These are phyloP conservation scores for Cystobasidium onofrii DNA, from an alignment of 768 basidiomycete species.

Conservation along the genomic window DNA sequence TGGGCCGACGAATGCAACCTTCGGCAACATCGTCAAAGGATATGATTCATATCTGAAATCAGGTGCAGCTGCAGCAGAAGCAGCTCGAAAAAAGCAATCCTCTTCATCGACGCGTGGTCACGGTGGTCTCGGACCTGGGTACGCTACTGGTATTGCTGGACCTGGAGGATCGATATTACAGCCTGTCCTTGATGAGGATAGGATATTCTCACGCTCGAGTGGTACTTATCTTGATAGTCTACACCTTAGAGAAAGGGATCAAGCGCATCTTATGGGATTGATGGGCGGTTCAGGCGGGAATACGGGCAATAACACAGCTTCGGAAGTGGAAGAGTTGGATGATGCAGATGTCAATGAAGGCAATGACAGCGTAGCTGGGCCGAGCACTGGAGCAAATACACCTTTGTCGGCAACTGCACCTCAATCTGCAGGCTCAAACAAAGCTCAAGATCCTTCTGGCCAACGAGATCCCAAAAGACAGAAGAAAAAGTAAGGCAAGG, in stretches of 20 bases:
- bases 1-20: neutral
- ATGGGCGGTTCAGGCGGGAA: neutral
- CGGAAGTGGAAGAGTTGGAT: neutral
- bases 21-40: conserved; percentile 35
- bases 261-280: neutral
- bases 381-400: neutral
- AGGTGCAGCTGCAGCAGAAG: neutral
- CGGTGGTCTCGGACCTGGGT: neutral
- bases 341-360: neutral
- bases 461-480: conserved; percentile 8
- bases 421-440: neutral
- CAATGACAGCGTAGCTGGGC: neutral
- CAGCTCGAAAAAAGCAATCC: neutral
- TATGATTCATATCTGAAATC: conserved; percentile 34
- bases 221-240: conserved; percentile 4
- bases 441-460: neutral
- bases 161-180: conserved; percentile 8
- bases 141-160: conserved; percentile 4
- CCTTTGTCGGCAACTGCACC: neutral
- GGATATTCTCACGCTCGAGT: conserved; percentile 20
- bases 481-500: neutral
- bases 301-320: conserved; percentile 3
- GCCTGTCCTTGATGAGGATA: conserved; percentile 10
- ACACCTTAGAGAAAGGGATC: conserved; percentile 19
- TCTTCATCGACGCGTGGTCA: conserved; percentile 1